Base-by-base conservation (phyloP, 129 eudicot species). In the Kitagawia praeruptora region DNA sequence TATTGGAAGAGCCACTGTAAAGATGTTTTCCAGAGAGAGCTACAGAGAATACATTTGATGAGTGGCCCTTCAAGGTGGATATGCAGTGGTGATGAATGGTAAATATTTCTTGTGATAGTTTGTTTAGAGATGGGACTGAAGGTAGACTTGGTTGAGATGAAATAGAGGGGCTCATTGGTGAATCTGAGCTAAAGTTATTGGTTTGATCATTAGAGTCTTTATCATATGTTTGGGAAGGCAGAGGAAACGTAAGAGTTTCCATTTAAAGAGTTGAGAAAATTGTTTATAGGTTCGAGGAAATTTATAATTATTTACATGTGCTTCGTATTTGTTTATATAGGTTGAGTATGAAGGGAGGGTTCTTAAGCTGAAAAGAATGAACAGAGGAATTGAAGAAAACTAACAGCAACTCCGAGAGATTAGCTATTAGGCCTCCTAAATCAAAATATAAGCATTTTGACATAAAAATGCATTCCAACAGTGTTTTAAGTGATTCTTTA, bases 61-160 rank as follows among this genome's bases (percentile, higher is more conserved):
- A 67, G 41, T 67, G 73, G 41, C 73, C 73, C 73, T 67, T 67
- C 23, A 67, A 67, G 10, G 73, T 67, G 21, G 73, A 67, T 67
- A 31, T 31, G 73, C 73, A 67, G 39, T 28, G 19, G 41, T 67
- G 73, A 8, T 67, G 42, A 15, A 67, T 67, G 41, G 73, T 67
- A 31, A 5, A 67, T 13, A 67, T 67, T 31, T 67, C 73, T 27
- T 67, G 73, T 4, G 73, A 67, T 27, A 19, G 13, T 31, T 15
- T 67, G 73, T 67, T 67, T 13, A 67, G 41, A 3, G 73, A 67
- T 67, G 41, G 73, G 10, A 67, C 23, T 31, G 41, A 67, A 27
- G 42, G 41, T 31, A 67, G 73, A 31, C 73, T 67, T 31, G 21
- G 9, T 34, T 67, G 73, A 31, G 73, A 67, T 31, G 73, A 67